These are phyloP conservation scores for Annulohypoxylon truncatum DNA, from an alignment of 2,329 filamentous ascomycete genomes.

Conservation along the genomic window DNA sequence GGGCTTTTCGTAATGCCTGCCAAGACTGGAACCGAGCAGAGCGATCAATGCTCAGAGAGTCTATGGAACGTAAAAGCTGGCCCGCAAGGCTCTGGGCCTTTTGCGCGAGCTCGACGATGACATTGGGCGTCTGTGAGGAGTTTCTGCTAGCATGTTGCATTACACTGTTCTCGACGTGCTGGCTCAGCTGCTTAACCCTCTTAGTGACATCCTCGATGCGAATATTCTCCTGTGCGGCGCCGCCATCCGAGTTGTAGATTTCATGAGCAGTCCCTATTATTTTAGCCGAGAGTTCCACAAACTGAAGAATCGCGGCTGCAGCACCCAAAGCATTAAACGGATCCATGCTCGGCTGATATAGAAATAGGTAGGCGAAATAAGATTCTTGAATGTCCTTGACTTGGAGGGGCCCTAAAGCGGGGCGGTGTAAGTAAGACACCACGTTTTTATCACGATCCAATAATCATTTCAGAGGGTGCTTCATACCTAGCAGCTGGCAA, in stretches of 20 bases:
- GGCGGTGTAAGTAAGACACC: neutral
- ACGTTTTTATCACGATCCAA: neutral
- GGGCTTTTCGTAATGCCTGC: neutral
- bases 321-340: neutral
- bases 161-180: neutral
- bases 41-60: neutral
- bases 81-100: conserved; percentile 1
- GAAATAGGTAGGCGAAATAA: neutral
- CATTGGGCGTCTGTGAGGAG: neutral
- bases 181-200: neutral
- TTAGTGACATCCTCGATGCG: neutral
- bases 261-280: conserved; percentile 1
- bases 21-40: conserved; percentile 2
- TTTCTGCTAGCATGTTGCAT: neutral
- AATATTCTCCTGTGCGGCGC: neutral
- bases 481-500: neutral
- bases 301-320: neutral
- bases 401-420: neutral
- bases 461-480: too few relatives aligned
- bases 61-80: neutral
- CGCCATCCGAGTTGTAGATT: neutral
- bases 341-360: neutral
- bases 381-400: neutral
- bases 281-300: neutral
- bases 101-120: neutral